phyloP scores from a whole-genome alignment of 148 eudicot species.

The Spergularia marina region DNA sequence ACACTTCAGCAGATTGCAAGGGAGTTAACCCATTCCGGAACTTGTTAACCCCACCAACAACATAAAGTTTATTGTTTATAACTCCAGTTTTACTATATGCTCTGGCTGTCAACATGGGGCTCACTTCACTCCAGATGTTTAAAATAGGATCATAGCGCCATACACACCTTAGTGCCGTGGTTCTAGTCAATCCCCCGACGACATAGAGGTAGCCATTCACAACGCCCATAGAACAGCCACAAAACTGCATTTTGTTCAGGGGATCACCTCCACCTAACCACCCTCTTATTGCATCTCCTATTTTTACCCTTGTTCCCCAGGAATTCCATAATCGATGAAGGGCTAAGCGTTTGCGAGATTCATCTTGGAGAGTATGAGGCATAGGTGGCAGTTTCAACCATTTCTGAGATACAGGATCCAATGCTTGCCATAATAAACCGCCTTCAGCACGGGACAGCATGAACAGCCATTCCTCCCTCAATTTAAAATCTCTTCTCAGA shows the following conservation, averaged over 20 bases:
- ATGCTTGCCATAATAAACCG: conserved; percentile 62
- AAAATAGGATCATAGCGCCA: conserved; percentile 72
- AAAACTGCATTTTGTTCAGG: conserved; percentile 52
- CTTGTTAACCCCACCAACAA: conserved; percentile 86
- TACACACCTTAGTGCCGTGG: conserved; percentile 66
- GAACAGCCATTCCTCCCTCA: conserved; percentile 83
- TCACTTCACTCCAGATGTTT: conserved; percentile 69
- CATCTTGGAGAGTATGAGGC: conserved; percentile 57
- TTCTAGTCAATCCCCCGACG: conserved; percentile 66
- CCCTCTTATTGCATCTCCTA: conserved; percentile 62
- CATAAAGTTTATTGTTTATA: conserved; percentile 72
- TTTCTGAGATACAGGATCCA: conserved; percentile 67
- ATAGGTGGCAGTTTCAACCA: conserved; percentile 84
- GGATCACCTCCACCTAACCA: conserved; percentile 72
- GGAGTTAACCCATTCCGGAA: conserved; percentile 75
- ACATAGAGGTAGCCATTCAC: conserved; percentile 81
- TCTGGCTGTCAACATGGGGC: conserved; percentile 68
- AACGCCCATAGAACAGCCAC: conserved; percentile 84
- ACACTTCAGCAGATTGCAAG: conserved; percentile 87
- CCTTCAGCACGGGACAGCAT: conserved; percentile 60
- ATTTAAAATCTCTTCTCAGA: conserved; percentile 69
- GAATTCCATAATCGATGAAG: conserved; percentile 59
- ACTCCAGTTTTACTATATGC: conserved; percentile 89
- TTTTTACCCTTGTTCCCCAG: conserved; percentile 54
- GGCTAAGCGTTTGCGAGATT: conserved; percentile 40